A percentile compares a stretch with the other conserved stretches of the same genome.
These are phyloP conservation scores for Hyaloperonospora brassicae DNA, from an alignment of 352 stramenopile genomes.

Conservation along the genomic window DNA sequence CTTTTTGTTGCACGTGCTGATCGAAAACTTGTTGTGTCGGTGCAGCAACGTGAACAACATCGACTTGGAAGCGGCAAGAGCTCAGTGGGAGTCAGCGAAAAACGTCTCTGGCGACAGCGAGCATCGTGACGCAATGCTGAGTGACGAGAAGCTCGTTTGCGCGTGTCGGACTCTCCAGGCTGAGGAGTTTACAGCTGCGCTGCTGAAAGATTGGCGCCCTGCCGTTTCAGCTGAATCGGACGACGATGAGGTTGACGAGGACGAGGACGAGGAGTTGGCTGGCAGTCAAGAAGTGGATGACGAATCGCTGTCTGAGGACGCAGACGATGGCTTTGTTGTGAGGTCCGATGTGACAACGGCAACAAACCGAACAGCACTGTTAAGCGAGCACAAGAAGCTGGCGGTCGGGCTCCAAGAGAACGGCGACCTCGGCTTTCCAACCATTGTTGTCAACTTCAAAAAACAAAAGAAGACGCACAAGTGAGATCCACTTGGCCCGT, in stretches of 20 bases:
- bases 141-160: constrained; percentile 26
- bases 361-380: not conserved
- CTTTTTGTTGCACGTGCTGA: not conserved
- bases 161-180: constrained; percentile 25
- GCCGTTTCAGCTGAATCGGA: constrained; percentile 17
- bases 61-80: constrained; percentile 14
- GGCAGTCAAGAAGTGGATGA: constrained; percentile 23
- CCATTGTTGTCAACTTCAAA: constrained; percentile 36
- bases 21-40: too few relatives aligned
- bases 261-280: constrained; percentile 26
- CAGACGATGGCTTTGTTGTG: constrained; percentile 26
- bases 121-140: constrained; percentile 24
- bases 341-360: constrained; percentile 11
- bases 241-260: constrained; percentile 26
- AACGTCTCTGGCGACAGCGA: constrained; percentile 16
- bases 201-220: constrained; percentile 30
- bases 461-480: constrained; percentile 37
- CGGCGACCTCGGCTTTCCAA: constrained; percentile 28
- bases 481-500: not conserved
- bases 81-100: constrained; percentile 14
- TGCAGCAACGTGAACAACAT: constrained; percentile 32
- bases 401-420: constrained; percentile 26
- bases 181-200: constrained; percentile 17
- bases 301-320: constrained; percentile 23
- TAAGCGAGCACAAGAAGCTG: constrained; percentile 11